Percentiles rank a stretch among this genome's conserved stretches.
Conservation (phyloP, 495 filamentous ascomycete species). For the Bryoglossum gracile region DNA sequence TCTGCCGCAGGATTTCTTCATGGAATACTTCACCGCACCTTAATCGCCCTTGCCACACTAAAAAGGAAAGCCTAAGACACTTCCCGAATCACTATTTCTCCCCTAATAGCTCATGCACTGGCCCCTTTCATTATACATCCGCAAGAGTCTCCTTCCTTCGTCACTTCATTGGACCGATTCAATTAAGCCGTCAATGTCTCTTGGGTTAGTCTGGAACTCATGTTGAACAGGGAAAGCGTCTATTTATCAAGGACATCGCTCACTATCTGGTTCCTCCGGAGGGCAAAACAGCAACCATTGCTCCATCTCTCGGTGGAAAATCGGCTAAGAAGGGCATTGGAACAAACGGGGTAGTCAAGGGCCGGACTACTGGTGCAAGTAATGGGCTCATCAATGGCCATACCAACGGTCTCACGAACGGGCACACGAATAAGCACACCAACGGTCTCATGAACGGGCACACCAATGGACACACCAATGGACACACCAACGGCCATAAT, state of each 20-base stretch:
- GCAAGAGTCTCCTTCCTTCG: too few species aligned
- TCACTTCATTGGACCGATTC: too few species aligned
- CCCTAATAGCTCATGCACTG: too few species aligned
- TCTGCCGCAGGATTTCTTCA: too few species aligned
- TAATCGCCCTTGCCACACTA: too few species aligned
- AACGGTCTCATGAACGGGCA: conserved; percentile 22
- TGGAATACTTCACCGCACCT: too few species aligned
- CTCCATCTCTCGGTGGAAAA: conserved; percentile 56
- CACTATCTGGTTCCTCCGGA: conserved; percentile 79
- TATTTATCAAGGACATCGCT: conserved; percentile 97
- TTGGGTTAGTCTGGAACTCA: conserved; percentile 23
- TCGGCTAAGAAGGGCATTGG: conserved; percentile 51
- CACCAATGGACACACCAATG: conserved; percentile 27
- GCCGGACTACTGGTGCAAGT: conserved; percentile 28
- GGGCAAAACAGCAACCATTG: conserved; percentile 56
- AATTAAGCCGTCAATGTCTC: too few species aligned
- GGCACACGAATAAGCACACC: conserved; percentile 21
- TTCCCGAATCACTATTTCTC: too few species aligned
- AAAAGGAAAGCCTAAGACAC: too few species aligned
- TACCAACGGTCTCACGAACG: conserved; percentile 27
- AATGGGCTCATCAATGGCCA: too few species aligned
- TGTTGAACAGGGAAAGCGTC: conserved; percentile 57
- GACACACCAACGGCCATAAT: conserved; percentile 13
- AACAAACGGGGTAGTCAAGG: conserved; percentile 30
- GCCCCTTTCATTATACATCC: too few species aligned